Evolutionary conservation across 495 filamentous ascomycete genomes (phyloP).

Genomic region (Symbiotaphrina buchneri): DNA sequence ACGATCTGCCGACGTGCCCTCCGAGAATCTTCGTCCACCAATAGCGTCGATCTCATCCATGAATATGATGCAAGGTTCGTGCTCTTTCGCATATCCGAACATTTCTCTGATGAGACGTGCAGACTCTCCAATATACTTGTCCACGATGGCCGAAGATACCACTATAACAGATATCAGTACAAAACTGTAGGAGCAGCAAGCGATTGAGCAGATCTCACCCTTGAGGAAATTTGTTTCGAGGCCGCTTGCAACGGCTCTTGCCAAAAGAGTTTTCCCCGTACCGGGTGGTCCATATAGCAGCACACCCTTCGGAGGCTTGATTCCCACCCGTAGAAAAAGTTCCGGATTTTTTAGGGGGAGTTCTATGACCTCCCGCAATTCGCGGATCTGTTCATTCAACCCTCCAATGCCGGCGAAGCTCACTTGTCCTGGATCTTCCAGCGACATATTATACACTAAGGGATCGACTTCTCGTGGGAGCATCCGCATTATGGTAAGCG

Average conservation of each 20-base stretch:
- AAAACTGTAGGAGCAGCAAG: neutral
- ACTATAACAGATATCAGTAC: conserved; percentile 25
- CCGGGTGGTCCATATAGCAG: conserved; percentile 93
- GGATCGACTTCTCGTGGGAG: conserved; percentile 95
- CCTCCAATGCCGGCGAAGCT: conserved; percentile 98
- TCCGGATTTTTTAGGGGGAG: conserved; percentile 97
- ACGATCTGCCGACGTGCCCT: conserved; percentile 92
- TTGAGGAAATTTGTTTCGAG: conserved; percentile 98
- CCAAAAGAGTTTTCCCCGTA: conserved; percentile 91
- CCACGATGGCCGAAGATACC: conserved; percentile 98
- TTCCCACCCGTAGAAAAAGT: conserved; percentile 87
- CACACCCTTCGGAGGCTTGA: conserved; percentile 98
- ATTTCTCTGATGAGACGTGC: conserved; percentile 95
- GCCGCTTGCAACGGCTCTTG: conserved; percentile 87
- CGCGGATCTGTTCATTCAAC: conserved; percentile 95
- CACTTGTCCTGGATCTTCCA: conserved; percentile 94
- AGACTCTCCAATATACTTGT: conserved; percentile 99
- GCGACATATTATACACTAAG: conserved; percentile 98
- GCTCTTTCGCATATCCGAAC: conserved; percentile 99
- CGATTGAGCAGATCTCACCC: conserved; percentile 26
- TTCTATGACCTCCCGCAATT: conserved; percentile 95
- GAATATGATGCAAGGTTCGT: conserved; percentile 99
- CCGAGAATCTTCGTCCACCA: conserved; percentile 90
- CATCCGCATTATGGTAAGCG: conserved; percentile 99
- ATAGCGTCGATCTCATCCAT: conserved; percentile 99